Evolutionary conservation across 192 early-diverging fungal species (phyloP), one percentile per base, ranked within the genome.

Genomic region (Coemansia sp.): DNA sequence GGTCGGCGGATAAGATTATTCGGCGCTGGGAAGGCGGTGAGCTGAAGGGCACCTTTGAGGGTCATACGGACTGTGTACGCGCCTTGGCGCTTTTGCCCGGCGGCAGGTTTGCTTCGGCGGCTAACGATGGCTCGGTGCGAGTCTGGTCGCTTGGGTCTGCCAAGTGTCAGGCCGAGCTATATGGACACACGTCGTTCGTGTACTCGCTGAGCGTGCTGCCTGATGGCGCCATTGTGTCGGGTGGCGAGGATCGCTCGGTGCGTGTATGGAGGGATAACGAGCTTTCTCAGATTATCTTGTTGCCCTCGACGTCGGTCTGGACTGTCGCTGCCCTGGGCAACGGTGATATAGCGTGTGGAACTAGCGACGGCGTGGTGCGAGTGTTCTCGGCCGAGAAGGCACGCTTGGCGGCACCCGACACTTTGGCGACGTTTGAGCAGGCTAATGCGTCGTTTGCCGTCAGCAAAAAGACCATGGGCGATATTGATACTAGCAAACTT

Each of bases 231-330:
- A 82, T 96, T 55, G 90, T 93, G 7, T 97, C 95, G 1, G 86
- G 92, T 43, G 98, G 96, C 63, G 98, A 99, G 86, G 98, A 99
- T 67, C 87, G 96, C 38, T 87, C 93, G 3, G 86, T 95, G 10
- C 86, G 91, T 17, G 84, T 96, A 6, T 99, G 97, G 97, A 81
- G 87, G 57, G 87, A 92, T 89, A 73, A 46, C 61, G 63, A 88
- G 89, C 62, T 84, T 84, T 21, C 37, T 10, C 97, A 99, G 68
- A 91, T 92, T 1, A 89, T 99, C 49, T 69, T 87, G 16, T 90
- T 94, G 58, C 96, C 98, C 4, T 90, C 94, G 30, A 88, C 90
- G 10, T 97, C 96, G 6, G 94, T 98, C 10, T 99, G 98, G 98
- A 87, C 89, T 17, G 92, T 98, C 3, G 80, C 88, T 0, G 68